Evolutionary conservation across 192 early-diverging fungal species (phyloP).

Genomic region (Entophlyctis luteolus): DNA sequence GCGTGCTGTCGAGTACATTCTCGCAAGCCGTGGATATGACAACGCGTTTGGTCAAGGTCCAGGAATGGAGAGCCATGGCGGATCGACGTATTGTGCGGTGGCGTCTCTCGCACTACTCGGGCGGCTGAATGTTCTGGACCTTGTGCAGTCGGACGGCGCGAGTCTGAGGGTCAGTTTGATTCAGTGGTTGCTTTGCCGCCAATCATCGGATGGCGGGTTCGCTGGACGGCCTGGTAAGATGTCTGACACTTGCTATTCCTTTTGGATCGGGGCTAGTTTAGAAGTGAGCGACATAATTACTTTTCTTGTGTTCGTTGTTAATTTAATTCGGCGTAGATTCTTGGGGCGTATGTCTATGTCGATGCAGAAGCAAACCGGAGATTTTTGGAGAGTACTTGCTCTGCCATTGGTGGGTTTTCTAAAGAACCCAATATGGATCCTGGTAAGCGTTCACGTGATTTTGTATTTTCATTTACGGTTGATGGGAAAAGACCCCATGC

Average conservation of each 20-base stretch:
- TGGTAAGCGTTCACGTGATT: constrained; percentile 39
- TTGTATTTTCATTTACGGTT: neutral
- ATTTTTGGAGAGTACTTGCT: constrained; percentile 62
- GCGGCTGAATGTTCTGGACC: constrained; percentile 30
- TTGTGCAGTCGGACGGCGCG: neutral
- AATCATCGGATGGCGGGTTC: constrained; percentile 69
- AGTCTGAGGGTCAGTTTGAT: constrained; percentile 42
- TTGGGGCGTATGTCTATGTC: constrained; percentile 58
- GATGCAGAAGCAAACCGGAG: constrained; percentile 49
- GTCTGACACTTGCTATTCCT: constrained; percentile 93
- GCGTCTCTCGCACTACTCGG: constrained; percentile 76
- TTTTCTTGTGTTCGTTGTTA: constrained; percentile 11
- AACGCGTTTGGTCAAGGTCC: constrained; percentile 75
- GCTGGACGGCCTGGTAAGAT: constrained; percentile 85
- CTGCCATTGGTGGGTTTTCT: constrained; percentile 61
- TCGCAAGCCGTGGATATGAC: constrained; percentile 62
- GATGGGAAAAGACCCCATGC: constrained; percentile 63
- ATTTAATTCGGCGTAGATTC: constrained; percentile 37
- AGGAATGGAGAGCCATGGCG: constrained; percentile 83
- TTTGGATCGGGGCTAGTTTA: constrained; percentile 89
- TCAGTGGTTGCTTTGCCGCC: constrained; percentile 77
- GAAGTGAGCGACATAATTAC: constrained; percentile 35
- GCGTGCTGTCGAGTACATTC: constrained; percentile 57
- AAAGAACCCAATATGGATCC: constrained; percentile 54
- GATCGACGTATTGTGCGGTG: constrained; percentile 84